Evolutionary conservation across 2,329 filamentous ascomycete species (phyloP).

Genomic region (Tolypocladium capitatum): DNA sequence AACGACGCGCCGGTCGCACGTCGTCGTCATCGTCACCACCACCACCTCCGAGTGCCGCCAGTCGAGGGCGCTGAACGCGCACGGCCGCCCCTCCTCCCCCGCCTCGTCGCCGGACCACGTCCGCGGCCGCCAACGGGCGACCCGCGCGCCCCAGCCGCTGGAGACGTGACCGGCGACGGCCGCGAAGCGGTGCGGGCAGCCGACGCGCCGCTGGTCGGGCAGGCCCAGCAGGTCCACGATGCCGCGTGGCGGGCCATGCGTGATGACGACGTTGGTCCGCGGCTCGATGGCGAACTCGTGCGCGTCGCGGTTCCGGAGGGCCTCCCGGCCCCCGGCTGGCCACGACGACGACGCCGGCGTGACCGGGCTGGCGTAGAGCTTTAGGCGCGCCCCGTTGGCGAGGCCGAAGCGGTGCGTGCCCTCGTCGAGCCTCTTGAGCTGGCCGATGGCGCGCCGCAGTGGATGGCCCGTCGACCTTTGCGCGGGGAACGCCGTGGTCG

Average conservation of each 20-base stretch:
- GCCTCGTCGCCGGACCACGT: conserved; percentile 1
- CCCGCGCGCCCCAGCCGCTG: conserved; percentile 22
- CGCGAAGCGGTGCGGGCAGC: conserved; percentile 17
- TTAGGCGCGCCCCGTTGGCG: conserved; percentile 25
- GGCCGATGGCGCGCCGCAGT: conserved; percentile 27
- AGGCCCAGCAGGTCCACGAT: conserved; percentile 24
- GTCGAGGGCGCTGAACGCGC: no score
- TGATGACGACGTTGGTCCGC: conserved; percentile 18
- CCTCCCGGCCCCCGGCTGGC: conserved; percentile 17
- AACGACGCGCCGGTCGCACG: no score
- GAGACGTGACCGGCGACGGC: conserved; percentile 21
- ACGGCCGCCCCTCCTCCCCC: no score
- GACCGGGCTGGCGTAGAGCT: conserved; percentile 31
- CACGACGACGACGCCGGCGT: conserved; percentile 18
- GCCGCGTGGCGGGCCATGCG: conserved; percentile 23
- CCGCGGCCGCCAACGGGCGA: conserved; percentile 30
- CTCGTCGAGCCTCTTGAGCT: conserved; percentile 26
- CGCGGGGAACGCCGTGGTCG: neutral
- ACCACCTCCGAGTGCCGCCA: no score
- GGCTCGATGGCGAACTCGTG: conserved; percentile 15
- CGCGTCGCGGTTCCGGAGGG: conserved; percentile 27
- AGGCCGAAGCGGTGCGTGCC: conserved; percentile 26
- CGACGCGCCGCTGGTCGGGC: conserved; percentile 11
- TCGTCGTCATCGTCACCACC: no score
- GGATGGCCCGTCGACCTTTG: conserved; percentile 25